Evolutionary conservation across 805 yeast genomes (phyloP).

Genomic region (Kuraishia cidri): DNA sequence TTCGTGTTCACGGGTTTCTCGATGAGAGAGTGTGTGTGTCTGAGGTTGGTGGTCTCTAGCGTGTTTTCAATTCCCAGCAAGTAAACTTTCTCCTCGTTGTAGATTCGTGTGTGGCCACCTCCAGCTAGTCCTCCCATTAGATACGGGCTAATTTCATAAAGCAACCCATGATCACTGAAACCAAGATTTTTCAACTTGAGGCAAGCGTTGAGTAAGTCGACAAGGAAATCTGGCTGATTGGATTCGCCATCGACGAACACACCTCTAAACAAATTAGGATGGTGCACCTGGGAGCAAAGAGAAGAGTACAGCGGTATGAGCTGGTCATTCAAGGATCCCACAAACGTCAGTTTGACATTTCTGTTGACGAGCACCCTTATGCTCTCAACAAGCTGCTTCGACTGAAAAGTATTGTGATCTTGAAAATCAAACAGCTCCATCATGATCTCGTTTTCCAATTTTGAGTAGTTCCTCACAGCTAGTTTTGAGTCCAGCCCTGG

Average conservation of each 20-base stretch:
- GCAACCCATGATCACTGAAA: slow-evolving; percentile 18
- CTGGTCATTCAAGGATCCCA: slow-evolving; percentile 91
- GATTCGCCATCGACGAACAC: slow-evolving; percentile 61
- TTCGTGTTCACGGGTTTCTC: slow-evolving; percentile 24
- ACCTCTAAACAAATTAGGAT: slow-evolving; percentile 86
- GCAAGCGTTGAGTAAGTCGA: slow-evolving; percentile 1
- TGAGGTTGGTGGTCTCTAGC: slow-evolving; percentile 63
- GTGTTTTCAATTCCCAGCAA: slow-evolving; percentile 64
- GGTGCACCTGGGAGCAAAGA: slow-evolving; percentile 69
- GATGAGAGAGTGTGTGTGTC: slow-evolving; percentile 26
- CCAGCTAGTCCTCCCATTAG: slow-evolving; percentile 65
- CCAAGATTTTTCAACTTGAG: slow-evolving; percentile 14
- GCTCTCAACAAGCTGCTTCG: slow-evolving; percentile 60
- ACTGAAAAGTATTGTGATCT: slow-evolving; percentile 60
- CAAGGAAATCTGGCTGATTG: slow-evolving; percentile 25
- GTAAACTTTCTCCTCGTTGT: slow-evolving; percentile 73
- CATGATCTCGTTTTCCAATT: slow-evolving; percentile 79
- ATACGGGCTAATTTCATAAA: slow-evolving; percentile 59
- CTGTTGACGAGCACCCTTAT: slow-evolving; percentile 54
- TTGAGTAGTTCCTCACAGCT: slow-evolving; percentile 74
- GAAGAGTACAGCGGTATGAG: slow-evolving; percentile 90
- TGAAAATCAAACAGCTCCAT: slow-evolving; percentile 85
- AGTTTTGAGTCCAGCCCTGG: slow-evolving; percentile 78
- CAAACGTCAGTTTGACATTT: slow-evolving; percentile 71
- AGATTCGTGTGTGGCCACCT: slow-evolving; percentile 81